Base-by-base conservation (phyloP, 1,139 yeast species). In the Saccharomyces hybrid region DNA sequence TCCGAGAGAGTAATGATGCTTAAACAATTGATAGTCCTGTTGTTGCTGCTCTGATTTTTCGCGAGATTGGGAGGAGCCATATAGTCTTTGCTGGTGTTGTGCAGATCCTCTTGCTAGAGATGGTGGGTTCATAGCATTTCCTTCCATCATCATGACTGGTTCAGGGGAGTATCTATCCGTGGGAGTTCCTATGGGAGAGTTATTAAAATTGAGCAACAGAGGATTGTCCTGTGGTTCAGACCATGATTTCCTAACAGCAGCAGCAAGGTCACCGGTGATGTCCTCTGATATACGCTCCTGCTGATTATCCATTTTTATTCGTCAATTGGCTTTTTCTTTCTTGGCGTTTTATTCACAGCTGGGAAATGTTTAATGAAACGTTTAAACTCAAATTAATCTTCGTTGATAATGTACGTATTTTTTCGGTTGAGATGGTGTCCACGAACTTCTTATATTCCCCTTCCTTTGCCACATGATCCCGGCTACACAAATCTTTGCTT, bases 201-300 rank as follows among this genome's bases (percentile, higher is more conserved):
- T 52, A 31, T 48, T 49, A 41, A 49, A 6, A 6, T 13, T 50
- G 26, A 25, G 11, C 28, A n/a, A 20, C 38, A 16, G 28, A 2
- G 27, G 28, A 2, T 57, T 55, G 4, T 54, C 57, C 50, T 63
- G 65, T 25, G 67, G 56, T 51, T 66, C 68, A n/a, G 68, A 62
- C 69, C 70, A 66, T 23, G 71, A 67, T 48, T 65, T 67, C 51
- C 67, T 60, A 32, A 68, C 61, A 8, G 71, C 70, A 46, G 62
- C 64, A 2, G 65, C 71, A 42, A 68, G 52, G 31, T 65, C 71
- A 2, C 57, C 55, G 5, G 52, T 55, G 11, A 59, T 51, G 13
- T 53, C 55, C 9, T 58, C 62, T 5, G 38, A 32, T 32, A 32
- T 32, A 32, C 38, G 38, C 38, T 32, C 38, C 38, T 32, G 38